phyloP scores from a whole-genome alignment of 768 basidiomycete species.

The Suillus fuscotomentosus region DNA sequence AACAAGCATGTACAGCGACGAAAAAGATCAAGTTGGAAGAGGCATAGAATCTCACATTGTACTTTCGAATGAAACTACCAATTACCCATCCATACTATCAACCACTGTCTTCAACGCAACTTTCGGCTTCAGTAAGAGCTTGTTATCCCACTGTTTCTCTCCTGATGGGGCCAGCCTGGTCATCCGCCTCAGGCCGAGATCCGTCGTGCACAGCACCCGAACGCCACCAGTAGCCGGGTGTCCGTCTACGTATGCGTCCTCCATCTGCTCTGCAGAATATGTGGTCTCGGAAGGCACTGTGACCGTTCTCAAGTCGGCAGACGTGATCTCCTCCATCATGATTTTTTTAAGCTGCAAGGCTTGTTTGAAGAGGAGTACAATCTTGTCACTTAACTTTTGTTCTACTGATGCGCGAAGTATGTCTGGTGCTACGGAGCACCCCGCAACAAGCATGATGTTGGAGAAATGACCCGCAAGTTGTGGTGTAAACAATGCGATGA shows the following conservation, averaged over 20 bases:
- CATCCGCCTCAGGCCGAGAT: conserved; percentile 34
- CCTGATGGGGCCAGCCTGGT: conserved; percentile 24
- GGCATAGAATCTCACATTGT: neutral
- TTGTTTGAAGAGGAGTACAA: conserved; percentile 37
- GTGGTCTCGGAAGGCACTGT: conserved; percentile 17
- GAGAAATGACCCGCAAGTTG: neutral
- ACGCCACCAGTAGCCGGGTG: neutral
- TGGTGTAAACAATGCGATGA: neutral
- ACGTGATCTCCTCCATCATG: conserved; percentile 31
- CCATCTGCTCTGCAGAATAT: conserved; percentile 26
- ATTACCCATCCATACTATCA: conserved; percentile 31
- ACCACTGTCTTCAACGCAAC: conserved; percentile 37
- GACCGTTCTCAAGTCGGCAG: conserved; percentile 28
- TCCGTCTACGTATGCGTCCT: conserved; percentile 33
- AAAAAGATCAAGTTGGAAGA: conserved; percentile 10
- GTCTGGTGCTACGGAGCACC: conserved; percentile 5
- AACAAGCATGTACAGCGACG: neutral
- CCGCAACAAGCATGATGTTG: conserved; percentile 4
- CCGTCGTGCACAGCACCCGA: conserved; percentile 36
- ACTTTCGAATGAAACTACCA: neutral
- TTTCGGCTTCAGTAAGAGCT: conserved; percentile 35
- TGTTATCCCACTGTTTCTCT: conserved; percentile 31
- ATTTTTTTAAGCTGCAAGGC: conserved; percentile 43
- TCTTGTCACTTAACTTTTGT: conserved; percentile 35
- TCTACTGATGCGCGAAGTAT: conserved; percentile 36